A percentile compares a stretch with the other conserved stretches of the same genome.
Evolutionary conservation across 2,329 filamentous ascomycete species (phyloP).

Genomic region (Paraconiothyrium brasiliense): DNA sequence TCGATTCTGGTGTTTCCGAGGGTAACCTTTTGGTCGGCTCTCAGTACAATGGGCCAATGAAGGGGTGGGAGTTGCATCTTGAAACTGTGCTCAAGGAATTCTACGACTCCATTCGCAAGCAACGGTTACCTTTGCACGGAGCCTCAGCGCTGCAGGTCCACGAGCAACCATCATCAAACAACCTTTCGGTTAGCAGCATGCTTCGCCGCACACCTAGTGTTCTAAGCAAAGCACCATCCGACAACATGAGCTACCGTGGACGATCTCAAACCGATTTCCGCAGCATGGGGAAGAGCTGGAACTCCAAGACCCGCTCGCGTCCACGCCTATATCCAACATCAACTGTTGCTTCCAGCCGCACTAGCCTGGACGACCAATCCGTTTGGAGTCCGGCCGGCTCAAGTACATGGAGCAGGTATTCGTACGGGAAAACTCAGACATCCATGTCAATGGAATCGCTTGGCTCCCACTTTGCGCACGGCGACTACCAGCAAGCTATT

Average conservation of each 20-base stretch:
- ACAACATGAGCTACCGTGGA: slow-evolving; percentile 77
- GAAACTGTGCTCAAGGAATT: slow-evolving; percentile 93
- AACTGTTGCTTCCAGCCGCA: slow-evolving; percentile 88
- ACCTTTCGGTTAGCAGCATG: slow-evolving; percentile 75
- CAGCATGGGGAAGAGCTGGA: slow-evolving; percentile 75
- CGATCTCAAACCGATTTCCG: slow-evolving; percentile 70
- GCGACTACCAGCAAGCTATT: slow-evolving; percentile 94
- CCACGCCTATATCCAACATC: slow-evolving; percentile 78
- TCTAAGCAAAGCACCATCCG: slow-evolving; percentile 91
- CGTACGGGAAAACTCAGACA: slow-evolving; percentile 87
- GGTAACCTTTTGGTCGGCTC: slow-evolving; percentile 81
- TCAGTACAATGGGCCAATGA: slow-evolving; percentile 77
- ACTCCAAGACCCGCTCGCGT: slow-evolving; percentile 84
- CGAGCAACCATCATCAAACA: slow-evolving; percentile 62
- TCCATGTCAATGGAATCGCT: slow-evolving; percentile 94
- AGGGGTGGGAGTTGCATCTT: slow-evolving; percentile 87
- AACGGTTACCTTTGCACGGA: slow-evolving; percentile 86
- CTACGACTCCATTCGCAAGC: slow-evolving; percentile 86
- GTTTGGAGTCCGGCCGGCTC: slow-evolving; percentile 91
- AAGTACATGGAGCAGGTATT: slow-evolving; percentile 96
- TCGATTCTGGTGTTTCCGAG: slow-evolving; percentile 56
- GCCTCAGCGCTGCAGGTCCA: slow-evolving; percentile 61
- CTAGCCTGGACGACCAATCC: slow-evolving; percentile 91
- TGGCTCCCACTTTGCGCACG: slow-evolving; percentile 75
- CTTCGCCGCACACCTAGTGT: slow-evolving; percentile 89